Conservation (phyloP, 495 filamentous ascomycete species). For the Xylaria telfairii region DNA sequence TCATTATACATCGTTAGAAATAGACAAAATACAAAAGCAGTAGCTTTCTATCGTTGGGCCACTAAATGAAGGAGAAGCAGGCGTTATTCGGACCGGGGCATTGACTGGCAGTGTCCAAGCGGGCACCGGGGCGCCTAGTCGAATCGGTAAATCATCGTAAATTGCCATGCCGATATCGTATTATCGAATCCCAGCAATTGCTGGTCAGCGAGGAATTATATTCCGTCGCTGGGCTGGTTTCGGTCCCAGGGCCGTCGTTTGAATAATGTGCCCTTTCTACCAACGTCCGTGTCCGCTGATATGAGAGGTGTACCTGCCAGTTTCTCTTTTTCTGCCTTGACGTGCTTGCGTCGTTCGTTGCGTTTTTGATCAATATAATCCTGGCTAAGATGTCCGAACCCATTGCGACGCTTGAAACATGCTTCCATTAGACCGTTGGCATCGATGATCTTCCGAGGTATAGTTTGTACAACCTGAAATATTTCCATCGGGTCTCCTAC, state of each 20-base stretch:
- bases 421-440: constrained; percentile 80
- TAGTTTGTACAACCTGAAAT: constrained; percentile 91
- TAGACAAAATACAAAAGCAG: constrained; percentile 14
- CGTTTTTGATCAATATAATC: constrained; percentile 67
- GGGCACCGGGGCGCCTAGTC: not conserved
- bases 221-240: constrained; percentile 41
- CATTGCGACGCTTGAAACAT: constrained; percentile 78
- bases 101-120: not conserved
- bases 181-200: not conserved
- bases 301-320: constrained; percentile 29
- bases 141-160: not conserved
- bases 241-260: constrained; percentile 40
- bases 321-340: constrained; percentile 49
- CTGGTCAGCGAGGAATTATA: constrained; percentile 16
- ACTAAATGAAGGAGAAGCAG: not conserved
- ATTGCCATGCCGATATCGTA: not conserved
- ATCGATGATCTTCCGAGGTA: constrained; percentile 82
- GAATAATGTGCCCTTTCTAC: constrained; percentile 50
- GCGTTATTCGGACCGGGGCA: not conserved
- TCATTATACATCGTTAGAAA: constrained; percentile 24
- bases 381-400: constrained; percentile 80
- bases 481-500: constrained; percentile 93
- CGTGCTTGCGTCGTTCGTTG: constrained; percentile 59
- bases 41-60: not conserved
- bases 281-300: constrained; percentile 32